These are phyloP conservation scores for Scolecobasidium constrictum DNA, from an alignment of 2,329 filamentous ascomycete species.

Conservation along the genomic window DNA sequence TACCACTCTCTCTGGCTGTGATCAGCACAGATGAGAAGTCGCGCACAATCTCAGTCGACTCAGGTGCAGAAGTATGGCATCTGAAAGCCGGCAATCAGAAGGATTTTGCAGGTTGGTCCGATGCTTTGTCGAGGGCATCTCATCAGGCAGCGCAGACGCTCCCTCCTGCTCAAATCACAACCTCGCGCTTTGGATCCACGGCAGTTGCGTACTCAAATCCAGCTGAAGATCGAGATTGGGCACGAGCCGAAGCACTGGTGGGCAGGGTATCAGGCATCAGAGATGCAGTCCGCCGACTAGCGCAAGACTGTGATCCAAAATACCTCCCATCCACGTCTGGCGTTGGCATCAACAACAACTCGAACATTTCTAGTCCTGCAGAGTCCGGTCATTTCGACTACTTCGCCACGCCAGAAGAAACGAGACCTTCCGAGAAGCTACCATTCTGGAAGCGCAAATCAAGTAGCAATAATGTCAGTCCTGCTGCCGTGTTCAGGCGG, in stretches of 20 bases:
- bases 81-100: constrained; percentile 69
- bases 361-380: constrained; percentile 26
- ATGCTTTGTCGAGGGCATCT: constrained; percentile 73
- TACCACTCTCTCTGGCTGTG: constrained; percentile 82
- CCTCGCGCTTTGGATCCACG: background rate
- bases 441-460: constrained; percentile 91
- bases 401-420: constrained; percentile 32
- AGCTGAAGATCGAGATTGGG: constrained; percentile 75
- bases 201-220: constrained; percentile 18
- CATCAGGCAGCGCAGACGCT: constrained; percentile 29
- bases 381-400: constrained; percentile 43
- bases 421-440: constrained; percentile 43
- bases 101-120: constrained; percentile 82
- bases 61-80: constrained; percentile 95
- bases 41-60: constrained; percentile 91
- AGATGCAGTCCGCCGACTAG: constrained; percentile 77
- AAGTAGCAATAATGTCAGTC: constrained; percentile 38
- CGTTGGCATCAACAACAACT: constrained; percentile 20
- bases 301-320: constrained; percentile 69
- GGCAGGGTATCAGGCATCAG: constrained; percentile 78
- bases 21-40: constrained; percentile 81
- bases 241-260: constrained; percentile 72
- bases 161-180: constrained; percentile 14
- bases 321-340: constrained; percentile 30
- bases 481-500: constrained; percentile 33